These are phyloP conservation scores for Cystobasidiopsis lactophilus DNA, from an alignment of 768 basidiomycete genomes.

Conservation along the genomic window DNA sequence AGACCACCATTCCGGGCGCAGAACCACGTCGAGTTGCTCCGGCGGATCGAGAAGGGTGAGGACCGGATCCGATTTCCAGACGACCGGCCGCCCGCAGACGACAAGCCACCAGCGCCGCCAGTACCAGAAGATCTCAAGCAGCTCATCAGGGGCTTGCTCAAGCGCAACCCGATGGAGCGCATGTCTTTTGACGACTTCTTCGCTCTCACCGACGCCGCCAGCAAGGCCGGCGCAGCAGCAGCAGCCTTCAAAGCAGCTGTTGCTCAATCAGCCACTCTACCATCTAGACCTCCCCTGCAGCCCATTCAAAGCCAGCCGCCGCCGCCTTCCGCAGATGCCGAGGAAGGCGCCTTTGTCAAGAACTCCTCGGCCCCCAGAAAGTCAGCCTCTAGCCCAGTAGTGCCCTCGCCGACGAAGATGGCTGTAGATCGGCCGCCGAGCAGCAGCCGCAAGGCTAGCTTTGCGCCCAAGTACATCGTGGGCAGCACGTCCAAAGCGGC, in stretches of 20 bases:
- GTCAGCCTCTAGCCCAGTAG: too few species aligned
- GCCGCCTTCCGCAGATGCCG: too few species aligned
- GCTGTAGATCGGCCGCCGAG: background rate
- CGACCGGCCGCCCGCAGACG: constrained; percentile 28
- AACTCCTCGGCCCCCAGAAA: too few species aligned
- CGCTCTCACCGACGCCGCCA: constrained; percentile 18
- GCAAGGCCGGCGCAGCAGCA: constrained; percentile 3
- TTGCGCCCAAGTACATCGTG: constrained; percentile 17
- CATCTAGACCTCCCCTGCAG: too few species aligned
- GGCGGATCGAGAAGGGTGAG: constrained; percentile 77
- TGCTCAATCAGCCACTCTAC: constrained; percentile 11
- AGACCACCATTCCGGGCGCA: constrained; percentile 82
- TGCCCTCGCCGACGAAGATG: background rate
- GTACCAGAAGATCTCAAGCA: constrained; percentile 69
- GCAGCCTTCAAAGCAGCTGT: constrained; percentile 5
- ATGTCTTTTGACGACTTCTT: constrained; percentile 87
- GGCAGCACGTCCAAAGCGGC: background rate
- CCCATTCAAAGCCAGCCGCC: too few species aligned
- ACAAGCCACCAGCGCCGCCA: constrained; percentile 6
- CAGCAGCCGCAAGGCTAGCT: background rate
- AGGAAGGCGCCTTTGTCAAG: background rate
- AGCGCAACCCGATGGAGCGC: constrained; percentile 59
- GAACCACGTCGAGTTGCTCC: constrained; percentile 85
- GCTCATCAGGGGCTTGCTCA: constrained; percentile 62
- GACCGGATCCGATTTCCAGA: constrained; percentile 75